Base-by-base conservation (phyloP, 768 basidiomycete species). In the Boletus vermiculosoides region DNA sequence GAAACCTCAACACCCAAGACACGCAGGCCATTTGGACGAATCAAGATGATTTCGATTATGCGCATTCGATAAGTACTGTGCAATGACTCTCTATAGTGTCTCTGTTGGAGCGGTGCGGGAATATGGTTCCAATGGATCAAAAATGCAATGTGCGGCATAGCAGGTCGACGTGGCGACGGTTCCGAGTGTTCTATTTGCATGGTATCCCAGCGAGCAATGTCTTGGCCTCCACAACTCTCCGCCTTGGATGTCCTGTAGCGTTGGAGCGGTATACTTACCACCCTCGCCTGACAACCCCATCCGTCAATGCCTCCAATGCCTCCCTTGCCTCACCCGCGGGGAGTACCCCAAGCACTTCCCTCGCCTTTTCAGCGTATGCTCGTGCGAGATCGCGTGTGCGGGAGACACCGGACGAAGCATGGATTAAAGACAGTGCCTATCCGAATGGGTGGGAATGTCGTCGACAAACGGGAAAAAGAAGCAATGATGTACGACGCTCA, bases 251-350 rank as follows among this genome's bases (percentile, higher is more conserved):
- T 18, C 22, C 8, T 5, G 34, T n/a, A 25, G 11, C 23, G 20
- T 54, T 10, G 12, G 3, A n/a, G 5, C 25, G n/a, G 18, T 10
- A 52, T 40, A 30, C 28, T 58, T 50, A 85, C 77, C 79, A 82
- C 60, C 74, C 81, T 69, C 85, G 79, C 61, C 81, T 77, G 44
- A 88, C 78, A 22, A 92, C 86, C 34, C 80, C 80, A 56, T 86
- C 84, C 33, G 88, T 83, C 62, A 96, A 75, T 15, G 74, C 80
- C 47, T 88, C 84, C 56, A 98, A 73, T n/a, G 90, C 93, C 28
- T 77, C 74, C 70, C 84, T 86, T 31, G 90, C 86, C 57, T 92
- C 88, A 63, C 88, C 91, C 59, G 90, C 87, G 8, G 95, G 95
- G 52, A 98, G 78, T 7, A 79, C 70, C 33, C 71, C 73, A 16